Evolutionary conservation across 352 stramenopile genomes (phyloP).

Genomic region (Pythium graminicola): DNA sequence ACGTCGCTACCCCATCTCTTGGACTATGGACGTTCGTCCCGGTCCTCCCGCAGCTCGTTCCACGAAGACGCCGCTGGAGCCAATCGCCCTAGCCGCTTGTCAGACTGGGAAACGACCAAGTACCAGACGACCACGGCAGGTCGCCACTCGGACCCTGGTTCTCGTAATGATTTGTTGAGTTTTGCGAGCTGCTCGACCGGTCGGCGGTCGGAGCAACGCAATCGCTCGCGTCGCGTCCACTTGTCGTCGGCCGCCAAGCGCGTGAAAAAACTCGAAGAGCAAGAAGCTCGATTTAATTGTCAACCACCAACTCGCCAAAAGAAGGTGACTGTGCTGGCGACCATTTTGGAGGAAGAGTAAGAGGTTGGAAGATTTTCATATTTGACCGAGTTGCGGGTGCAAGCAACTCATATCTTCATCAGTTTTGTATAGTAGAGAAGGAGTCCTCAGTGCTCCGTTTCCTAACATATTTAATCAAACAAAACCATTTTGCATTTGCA

Average conservation of each 20-base stretch:
- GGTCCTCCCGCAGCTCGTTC: conserved; percentile 45
- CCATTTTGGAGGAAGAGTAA: conserved; percentile 31
- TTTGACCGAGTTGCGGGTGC: conserved; percentile 1
- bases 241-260: conserved; percentile 77
- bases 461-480: conserved; percentile 12
- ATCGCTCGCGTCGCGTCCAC: conserved; percentile 52
- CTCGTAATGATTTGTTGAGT: conserved; percentile 65
- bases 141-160: conserved; percentile 67
- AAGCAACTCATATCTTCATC: not conserved
- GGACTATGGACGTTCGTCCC: conserved; percentile 32
- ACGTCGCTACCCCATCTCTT: conserved; percentile 51
- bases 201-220: conserved; percentile 42
- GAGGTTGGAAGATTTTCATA: not conserved
- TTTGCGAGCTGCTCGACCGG: conserved; percentile 38
- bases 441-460: not conserved
- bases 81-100: conserved; percentile 22
- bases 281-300: conserved; percentile 59
- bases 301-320: conserved; percentile 27
- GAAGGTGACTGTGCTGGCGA: conserved; percentile 30
- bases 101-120: conserved; percentile 43
- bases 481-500: no score
- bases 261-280: conserved; percentile 76
- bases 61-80: conserved; percentile 27
- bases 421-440: conserved; percentile 11
- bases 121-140: conserved; percentile 35